Evolutionary conservation across 495 filamentous ascomycete genomes (phyloP).

Genomic region (Oidiodendron maius): DNA sequence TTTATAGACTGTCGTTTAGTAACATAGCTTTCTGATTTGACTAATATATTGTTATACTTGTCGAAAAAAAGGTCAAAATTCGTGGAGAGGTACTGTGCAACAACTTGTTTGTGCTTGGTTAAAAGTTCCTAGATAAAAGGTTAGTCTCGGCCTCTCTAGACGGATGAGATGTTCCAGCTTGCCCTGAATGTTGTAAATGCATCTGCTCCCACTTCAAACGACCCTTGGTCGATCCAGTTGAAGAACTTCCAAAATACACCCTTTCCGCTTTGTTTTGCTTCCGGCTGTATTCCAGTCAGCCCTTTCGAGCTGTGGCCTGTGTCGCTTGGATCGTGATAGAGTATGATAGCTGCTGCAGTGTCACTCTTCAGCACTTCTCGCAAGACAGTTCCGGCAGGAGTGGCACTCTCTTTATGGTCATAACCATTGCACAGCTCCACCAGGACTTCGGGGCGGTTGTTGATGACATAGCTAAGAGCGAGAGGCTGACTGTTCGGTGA

Average conservation of each 20-base stretch:
- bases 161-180: conserved; percentile 22
- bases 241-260: conserved; percentile 99
- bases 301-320: conserved; percentile 44
- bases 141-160: conserved; percentile 45
- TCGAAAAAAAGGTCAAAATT: conserved; percentile 91
- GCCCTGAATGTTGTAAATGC: conserved; percentile 96
- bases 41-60: conserved; percentile 80
- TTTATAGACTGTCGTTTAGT: conserved; percentile 99
- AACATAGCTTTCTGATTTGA: conserved; percentile 92
- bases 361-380: conserved; percentile 91
- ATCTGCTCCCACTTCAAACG: conserved; percentile 95
- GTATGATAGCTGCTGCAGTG: conserved; percentile 76
- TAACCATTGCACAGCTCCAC: conserved; percentile 87
- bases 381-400: conserved; percentile 85
- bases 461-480: conserved; percentile 79
- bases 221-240: conserved; percentile 88
- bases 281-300: conserved; percentile 60
- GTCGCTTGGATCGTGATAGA: conserved; percentile 80
- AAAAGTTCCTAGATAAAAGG: conserved; percentile 79
- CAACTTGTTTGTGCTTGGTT: conserved; percentile 86
- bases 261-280: conserved; percentile 59
- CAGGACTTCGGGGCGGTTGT: conserved; percentile 78
- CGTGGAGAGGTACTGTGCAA: conserved; percentile 75
- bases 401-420: conserved; percentile 82
- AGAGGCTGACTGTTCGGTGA: conserved; percentile 59